Conservation (phyloP, 352 stramenopile species). For the Pilasporangium apinafurcum region DNA sequence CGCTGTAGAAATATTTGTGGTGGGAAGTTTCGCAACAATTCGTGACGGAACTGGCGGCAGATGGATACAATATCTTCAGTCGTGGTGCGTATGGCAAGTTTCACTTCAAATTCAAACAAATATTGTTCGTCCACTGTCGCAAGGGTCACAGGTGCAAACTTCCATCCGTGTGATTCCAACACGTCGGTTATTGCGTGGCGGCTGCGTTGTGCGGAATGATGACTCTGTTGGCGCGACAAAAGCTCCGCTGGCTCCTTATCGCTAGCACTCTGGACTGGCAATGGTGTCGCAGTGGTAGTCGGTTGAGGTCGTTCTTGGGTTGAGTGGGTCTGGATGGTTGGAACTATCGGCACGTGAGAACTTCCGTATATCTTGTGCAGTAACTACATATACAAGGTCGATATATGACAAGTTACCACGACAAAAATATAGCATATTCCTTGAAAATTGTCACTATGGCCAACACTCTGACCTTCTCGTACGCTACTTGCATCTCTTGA, state of each 20-base stretch:
- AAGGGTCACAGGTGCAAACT: conserved; percentile 44
- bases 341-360: background rate
- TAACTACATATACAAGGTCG: conserved; percentile 15
- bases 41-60: conserved; percentile 39
- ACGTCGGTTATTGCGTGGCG: too few species aligned
- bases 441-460: background rate
- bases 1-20: conserved; percentile 64
- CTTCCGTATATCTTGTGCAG: conserved; percentile 36
- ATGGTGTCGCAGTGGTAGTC: background rate
- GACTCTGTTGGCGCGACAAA: background rate
- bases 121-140: conserved; percentile 55
- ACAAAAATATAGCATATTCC: background rate
- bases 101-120: conserved; percentile 80
- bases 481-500: conserved; percentile 26
- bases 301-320: conserved; percentile 1
- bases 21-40: conserved; percentile 62
- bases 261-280: background rate
- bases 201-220: background rate
- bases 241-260: background rate
- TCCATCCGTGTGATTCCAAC: conserved; percentile 34
- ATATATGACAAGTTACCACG: background rate
- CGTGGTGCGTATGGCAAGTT: conserved; percentile 40
- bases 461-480: conserved; percentile 33
- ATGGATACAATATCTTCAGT: conserved; percentile 40
- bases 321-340: background rate